Evolutionary conservation across 371 early-diverging fungal genomes (phyloP), one percentile per base, ranked within the genome.

Genomic region (Mortierella sp.): DNA sequence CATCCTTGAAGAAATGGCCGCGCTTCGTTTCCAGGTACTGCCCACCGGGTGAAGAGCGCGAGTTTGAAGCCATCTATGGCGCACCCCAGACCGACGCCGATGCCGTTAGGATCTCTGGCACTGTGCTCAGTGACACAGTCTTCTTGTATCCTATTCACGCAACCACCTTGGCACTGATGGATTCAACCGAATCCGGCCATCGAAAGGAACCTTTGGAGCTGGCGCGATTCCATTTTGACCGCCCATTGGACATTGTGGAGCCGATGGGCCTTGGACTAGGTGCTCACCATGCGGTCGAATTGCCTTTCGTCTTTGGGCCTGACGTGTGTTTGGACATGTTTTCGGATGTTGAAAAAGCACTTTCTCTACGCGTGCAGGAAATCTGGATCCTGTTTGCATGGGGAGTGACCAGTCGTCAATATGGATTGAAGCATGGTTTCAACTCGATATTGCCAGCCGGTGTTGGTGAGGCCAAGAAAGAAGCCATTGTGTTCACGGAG

Each of bases 401-500:
- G 78, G 71, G 71, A 1, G 62, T 66, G 52, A 58, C 66, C 23
- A 61, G 63, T 23, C 65, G 66, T 28, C 58, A 58, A 28, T 54
- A 65, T 30, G 59, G 65, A 1, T 38, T 72, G 48, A 62, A 50
- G 21, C 45, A 67, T 19, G 73, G 73, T n/a, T 21, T 45, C 8
- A 27, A 54, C 42, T 72, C 73, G 9, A 24, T 69, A 13, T 34
- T 74, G 55, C 78, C 78, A 13, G 50, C 71, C 7, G 78, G 65
- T 51, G 67, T 67, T 13, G 78, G 78, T 6, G 63, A 52, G 5
- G 63, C 61, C 16, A 58, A 27, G 26, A 63, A 58, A 55, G 78
- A 78, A 53, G 78, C 78, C 1, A 16, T 78, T 8, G 62, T 62
- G n/a, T 78, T 78, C 45, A 78, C 78, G 16, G 78, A 78, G 45